A percentile compares a stretch with the other conserved stretches of the same genome.
Conservation (phyloP, 1,284 basidiomycete species). For the Caloboletus firmus region DNA sequence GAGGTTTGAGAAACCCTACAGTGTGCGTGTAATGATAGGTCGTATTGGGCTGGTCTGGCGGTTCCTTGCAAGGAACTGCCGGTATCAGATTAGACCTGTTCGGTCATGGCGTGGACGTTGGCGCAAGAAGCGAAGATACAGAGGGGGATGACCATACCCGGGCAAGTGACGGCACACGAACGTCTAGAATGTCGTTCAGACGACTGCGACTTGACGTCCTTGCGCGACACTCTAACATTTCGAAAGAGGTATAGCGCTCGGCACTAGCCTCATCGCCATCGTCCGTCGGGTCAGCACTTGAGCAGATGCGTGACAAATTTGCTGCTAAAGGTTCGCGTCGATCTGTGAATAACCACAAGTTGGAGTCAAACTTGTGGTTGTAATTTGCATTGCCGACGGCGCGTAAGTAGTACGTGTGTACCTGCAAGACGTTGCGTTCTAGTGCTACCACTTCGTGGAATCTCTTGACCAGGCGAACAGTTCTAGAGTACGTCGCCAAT, state of each 20-base stretch:
- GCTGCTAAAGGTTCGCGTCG: neutral
- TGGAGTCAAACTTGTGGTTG: neutral
- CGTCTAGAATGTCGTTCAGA: neutral
- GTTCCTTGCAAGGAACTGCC: neutral
- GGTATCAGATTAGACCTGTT: conserved; percentile 6
- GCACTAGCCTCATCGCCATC: neutral
- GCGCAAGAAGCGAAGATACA: neutral
- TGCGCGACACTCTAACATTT: neutral
- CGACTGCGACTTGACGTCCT: neutral
- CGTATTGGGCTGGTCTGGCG: neutral
- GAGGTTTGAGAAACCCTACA: neutral
- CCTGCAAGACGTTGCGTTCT: neutral
- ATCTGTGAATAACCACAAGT: neutral
- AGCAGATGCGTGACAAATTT: neutral
- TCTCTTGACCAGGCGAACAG: neutral
- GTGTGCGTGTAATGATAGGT: neutral
- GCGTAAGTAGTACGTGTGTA: conserved; percentile 2
- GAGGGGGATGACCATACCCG: neutral
- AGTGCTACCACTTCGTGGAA: neutral
- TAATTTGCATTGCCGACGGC: conserved; percentile 10
- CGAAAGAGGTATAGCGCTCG: neutral
- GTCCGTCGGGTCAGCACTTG: neutral
- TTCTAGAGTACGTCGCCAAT: neutral
- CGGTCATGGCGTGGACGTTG: neutral
- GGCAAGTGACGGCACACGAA: neutral